Evolutionary conservation across 2,329 filamentous ascomycete species (phyloP).

Genomic region (Aspergillus viridinutans): DNA sequence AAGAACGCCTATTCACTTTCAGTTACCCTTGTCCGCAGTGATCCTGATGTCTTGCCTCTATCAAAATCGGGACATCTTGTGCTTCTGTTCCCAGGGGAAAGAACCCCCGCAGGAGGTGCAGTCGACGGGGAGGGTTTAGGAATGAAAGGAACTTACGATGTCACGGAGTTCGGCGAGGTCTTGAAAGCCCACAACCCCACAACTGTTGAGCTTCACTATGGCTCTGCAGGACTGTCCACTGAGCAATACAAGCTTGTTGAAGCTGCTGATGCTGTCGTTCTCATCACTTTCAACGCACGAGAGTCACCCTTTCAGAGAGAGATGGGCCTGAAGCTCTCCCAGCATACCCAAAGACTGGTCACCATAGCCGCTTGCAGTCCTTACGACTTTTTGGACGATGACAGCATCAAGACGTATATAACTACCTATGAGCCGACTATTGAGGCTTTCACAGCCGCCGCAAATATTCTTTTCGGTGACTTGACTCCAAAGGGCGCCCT

Average conservation of each 20-base stretch:
- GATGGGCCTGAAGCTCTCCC: constrained; percentile 31
- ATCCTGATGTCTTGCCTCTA: constrained; percentile 28
- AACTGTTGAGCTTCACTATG: constrained; percentile 32
- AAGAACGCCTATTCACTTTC: constrained; percentile 36
- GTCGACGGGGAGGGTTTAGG: constrained; percentile 37
- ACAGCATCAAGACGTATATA: constrained; percentile 38
- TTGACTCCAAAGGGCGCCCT: constrained; percentile 27
- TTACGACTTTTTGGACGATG: constrained; percentile 42
- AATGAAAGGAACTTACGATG: constrained; percentile 28
- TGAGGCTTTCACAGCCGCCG: constrained; percentile 39
- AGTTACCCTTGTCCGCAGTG: constrained; percentile 39
- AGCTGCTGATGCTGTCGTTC: constrained; percentile 37
- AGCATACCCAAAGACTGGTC: constrained; percentile 29
- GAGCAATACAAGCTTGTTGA: constrained; percentile 29
- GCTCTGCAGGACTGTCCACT: constrained; percentile 25
- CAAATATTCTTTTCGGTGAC: constrained; percentile 38
- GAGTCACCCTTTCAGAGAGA: constrained; percentile 35
- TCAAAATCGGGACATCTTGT: constrained; percentile 26
- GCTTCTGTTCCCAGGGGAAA: constrained; percentile 37
- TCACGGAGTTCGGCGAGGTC: constrained; percentile 29
- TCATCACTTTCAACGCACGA: constrained; percentile 39
- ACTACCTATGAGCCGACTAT: constrained; percentile 43
- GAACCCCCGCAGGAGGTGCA: constrained; percentile 32
- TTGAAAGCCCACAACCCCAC: constrained; percentile 24
- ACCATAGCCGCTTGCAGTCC: constrained; percentile 41